Evolutionary conservation across 768 basidiomycete genomes (phyloP), one percentile per base, ranked within the genome.

Genomic region (Cystofilobasidium bisporidii): DNA sequence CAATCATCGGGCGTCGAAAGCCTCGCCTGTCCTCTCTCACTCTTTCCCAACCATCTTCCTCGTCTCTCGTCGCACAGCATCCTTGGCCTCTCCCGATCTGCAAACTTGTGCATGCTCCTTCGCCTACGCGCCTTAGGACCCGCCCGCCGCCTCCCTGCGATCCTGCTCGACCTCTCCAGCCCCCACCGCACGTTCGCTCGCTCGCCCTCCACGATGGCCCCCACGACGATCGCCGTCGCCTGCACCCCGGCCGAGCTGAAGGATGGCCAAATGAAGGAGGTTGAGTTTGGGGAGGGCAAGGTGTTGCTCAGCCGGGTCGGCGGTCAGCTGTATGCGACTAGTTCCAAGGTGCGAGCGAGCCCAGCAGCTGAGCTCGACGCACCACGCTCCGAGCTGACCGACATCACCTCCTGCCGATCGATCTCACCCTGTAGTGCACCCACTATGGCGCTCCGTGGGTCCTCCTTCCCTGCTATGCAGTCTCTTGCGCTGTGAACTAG

Each of bases 361-460:
- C 18, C 36, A 30, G 14, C 6, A 14, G 33, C 30, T 74, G 73
- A 72, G 74, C 45, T 88, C 89, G 9, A 91, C 87, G 22, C 43
- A 17, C 43, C 43, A 22, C 43, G 8, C 20, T 43, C 14, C 17
- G 20, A 4, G 43, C 43, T 43, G 43, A 43, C 43, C 43, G 43
- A 3, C 43, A 4, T 15, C 20, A 17, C 20, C 43, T 5, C 43
- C 43, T 8, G 3, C 20, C 43, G 43, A 22, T 17, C 0, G 86
- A 85, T 69, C 88, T 88, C 2, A 87, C 83, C 77, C 43, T 15
- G n/a, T 17, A 43, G 43, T 94, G 91, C 77, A 92, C 90, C 1
- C 91, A 94, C 76, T 93, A 91, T 74, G 91, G 91, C 15, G 91
- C 91, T 3, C 89, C 90, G 1, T 81, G 93, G 2, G 84, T 81